These are phyloP conservation scores for Cucurbita argyrosperma DNA, from an alignment of 306 rosid genomes.

Conservation along the genomic window DNA sequence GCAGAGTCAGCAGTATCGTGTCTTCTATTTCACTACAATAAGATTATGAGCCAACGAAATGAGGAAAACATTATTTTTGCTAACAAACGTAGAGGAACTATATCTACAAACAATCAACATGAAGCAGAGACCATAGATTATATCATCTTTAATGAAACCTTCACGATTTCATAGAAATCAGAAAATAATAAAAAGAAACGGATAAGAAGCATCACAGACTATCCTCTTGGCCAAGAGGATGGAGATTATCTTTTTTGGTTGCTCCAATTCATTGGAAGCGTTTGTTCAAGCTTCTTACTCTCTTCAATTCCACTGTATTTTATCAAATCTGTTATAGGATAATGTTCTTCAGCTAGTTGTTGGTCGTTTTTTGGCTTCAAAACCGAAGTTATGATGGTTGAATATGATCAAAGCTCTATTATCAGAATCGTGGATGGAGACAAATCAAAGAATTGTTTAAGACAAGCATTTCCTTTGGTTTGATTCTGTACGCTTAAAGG, in stretches of 20 bases:
- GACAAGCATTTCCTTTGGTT: background rate
- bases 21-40: slow-evolving; percentile 71
- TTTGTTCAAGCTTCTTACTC: background rate
- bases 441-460: no score
- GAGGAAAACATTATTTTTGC: background rate
- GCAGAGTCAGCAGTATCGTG: slow-evolving; percentile 68
- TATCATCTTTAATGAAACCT: background rate
- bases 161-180: background rate
- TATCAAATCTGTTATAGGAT: background rate
- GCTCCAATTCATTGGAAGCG: background rate
- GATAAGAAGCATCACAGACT: background rate
- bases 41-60: background rate
- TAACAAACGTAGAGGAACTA: background rate
- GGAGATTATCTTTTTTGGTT: background rate
- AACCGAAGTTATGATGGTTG: background rate
- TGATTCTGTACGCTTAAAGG: background rate
- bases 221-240: background rate
- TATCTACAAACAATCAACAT: background rate
- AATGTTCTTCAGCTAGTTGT: background rate
- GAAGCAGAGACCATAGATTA: background rate
- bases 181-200: background rate
- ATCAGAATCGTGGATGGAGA: background rate
- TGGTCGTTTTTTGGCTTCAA: background rate
- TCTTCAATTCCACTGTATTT: background rate
- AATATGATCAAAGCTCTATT: background rate